A percentile compares a stretch with the other conserved stretches of the same genome.
Conservation (phyloP, 805 yeast genomes). For the Kodamaea kakaduensis region DNA sequence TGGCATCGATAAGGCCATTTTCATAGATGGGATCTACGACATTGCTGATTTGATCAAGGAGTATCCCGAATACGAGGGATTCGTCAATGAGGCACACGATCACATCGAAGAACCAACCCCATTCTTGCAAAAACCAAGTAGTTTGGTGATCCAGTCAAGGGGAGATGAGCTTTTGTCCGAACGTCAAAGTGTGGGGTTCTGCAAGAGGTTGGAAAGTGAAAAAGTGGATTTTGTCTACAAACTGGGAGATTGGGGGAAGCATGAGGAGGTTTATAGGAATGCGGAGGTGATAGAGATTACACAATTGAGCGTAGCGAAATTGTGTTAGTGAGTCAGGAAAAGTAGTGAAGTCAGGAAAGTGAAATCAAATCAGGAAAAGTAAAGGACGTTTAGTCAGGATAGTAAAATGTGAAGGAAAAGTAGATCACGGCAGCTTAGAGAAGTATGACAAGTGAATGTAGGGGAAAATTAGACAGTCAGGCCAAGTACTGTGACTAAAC, state of each 20-base stretch:
- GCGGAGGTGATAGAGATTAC: conserved; percentile 36
- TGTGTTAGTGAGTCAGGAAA: too few relatives aligned
- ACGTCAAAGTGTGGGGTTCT: conserved; percentile 39
- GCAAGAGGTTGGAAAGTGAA: conserved; percentile 23
- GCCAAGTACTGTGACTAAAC: too few relatives aligned
- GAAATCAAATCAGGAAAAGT: too few relatives aligned
- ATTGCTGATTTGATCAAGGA: conserved; percentile 48
- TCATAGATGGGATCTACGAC: conserved; percentile 71
- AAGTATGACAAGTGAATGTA: too few relatives aligned
- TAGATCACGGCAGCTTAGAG: too few relatives aligned
- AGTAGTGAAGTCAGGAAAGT: too few relatives aligned
- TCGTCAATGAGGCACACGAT: conserved; percentile 57
- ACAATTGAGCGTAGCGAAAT: too few relatives aligned
- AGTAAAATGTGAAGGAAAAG: too few relatives aligned
- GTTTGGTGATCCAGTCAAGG: conserved; percentile 54
- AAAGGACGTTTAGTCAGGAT: too few relatives aligned
- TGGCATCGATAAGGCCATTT: conserved; percentile 15
- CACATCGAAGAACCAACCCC: conserved; percentile 14
- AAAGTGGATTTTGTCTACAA: conserved; percentile 10
- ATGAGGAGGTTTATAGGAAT: conserved; percentile 58
- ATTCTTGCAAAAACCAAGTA: conserved; percentile 9
- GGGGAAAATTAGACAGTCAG: too few relatives aligned
- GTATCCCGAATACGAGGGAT: conserved; percentile 54
- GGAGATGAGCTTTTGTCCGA: conserved; percentile 61
- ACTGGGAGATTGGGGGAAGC: conserved; percentile 49